Base-by-base conservation (phyloP, 2,329 filamentous ascomycete genomes). In the Chrysosporium queenslandicum region DNA sequence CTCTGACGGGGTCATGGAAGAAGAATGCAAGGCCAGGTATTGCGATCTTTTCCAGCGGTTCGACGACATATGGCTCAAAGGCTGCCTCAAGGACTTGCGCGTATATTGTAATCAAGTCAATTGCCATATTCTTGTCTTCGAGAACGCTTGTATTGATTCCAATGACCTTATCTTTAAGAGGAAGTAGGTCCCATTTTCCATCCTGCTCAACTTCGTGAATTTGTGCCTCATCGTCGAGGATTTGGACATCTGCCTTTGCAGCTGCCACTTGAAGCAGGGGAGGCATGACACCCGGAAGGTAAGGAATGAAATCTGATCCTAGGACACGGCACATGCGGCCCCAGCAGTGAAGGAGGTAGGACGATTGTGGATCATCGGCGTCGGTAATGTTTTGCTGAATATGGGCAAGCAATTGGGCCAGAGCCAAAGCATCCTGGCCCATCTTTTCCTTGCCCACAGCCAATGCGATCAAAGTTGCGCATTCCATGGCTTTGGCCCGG, bases 51-150 rank as follows among this genome's bases (percentile, higher is more conserved):
- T 95, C 88, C 86, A 97, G 92, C 54, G 95, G 94, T 55, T 94
- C 85, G 41, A 83, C 77, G 49, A 95, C 91, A 59, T 94, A 97
- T 1, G 87, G 87, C 50, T 92, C 89, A 66, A 98, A 98, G 27
- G 86, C 81, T 20, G 79, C 88, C 66, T 96, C 88, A n/a, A 98
- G 78, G 23, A 95, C 90, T 67, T 96, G 89, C 1, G 92, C 91
- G 65, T 98, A 98, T 56, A 98, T 91, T 43, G 94, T 90, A 55
- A 98, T 85, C 50, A 98, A 81, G 71, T 98, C 92, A 58, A 98
- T 97, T n/a, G 92, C 92, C 80, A 95, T 96, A 69, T 97, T 90
- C 76, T 98, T 98, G 72, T 98, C 92, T 63, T 98, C 92, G 68
- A 98, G 83, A 8, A 86, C 87, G 67, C 88, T 95, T 6, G 92